A percentile compares a stretch with the other conserved stretches of the same genome.
phyloP scores from a whole-genome alignment of 2,329 filamentous ascomycete genomes.

The Gaeumannomyces sp. region DNA sequence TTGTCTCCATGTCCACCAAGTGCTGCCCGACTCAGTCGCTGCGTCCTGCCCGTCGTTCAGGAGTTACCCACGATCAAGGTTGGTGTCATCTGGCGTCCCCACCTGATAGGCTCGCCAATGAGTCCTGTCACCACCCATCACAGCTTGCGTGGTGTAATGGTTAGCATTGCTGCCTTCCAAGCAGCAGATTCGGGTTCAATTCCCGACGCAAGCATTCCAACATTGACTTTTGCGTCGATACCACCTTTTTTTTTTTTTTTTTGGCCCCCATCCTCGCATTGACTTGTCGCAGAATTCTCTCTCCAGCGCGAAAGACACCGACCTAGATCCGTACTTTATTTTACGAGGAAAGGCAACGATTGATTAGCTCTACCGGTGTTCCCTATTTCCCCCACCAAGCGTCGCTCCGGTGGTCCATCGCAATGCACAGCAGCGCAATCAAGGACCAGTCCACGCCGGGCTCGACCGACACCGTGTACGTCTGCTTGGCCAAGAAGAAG shows the following conservation, averaged over 20 bases:
- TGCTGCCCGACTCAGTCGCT: not conserved
- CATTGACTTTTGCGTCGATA: not conserved
- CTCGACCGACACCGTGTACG: too few species aligned
- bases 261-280: too few species aligned
- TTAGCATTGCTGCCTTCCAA: conserved; percentile 10
- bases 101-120: not conserved
- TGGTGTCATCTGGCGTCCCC: not conserved
- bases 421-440: not conserved
- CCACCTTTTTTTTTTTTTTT: not conserved
- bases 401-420: not conserved
- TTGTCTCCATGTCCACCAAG: not conserved
- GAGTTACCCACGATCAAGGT: not conserved
- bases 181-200: conserved; percentile 10
- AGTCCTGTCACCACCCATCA: not conserved
- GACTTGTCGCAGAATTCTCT: too few species aligned
- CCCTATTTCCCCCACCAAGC: not conserved
- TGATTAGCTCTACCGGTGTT: too few species aligned
- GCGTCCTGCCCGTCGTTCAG: not conserved
- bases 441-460: too few species aligned
- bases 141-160: conserved; percentile 9
- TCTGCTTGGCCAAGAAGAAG: too few species aligned
- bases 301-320: too few species aligned
- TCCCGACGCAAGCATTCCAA: conserved; percentile 6
- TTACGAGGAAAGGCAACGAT: too few species aligned
- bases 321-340: too few species aligned